Percentiles rank a stretch among this genome's conserved stretches.
Evolutionary conservation across 371 early-diverging fungal genomes (phyloP).

Genomic region (Basidiobolus meristosporus): DNA sequence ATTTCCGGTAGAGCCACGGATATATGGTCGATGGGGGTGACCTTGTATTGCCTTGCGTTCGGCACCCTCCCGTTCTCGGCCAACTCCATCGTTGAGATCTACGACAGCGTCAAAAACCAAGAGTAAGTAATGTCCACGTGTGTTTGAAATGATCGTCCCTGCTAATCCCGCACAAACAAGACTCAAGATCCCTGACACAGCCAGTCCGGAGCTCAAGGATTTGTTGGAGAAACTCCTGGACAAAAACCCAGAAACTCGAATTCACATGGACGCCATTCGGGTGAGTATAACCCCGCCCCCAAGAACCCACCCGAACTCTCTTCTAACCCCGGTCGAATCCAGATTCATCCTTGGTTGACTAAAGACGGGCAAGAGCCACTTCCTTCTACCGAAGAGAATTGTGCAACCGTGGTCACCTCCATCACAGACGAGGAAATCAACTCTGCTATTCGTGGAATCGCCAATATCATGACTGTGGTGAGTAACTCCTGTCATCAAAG

Average conservation of each 20-base stretch:
- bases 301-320: background rate
- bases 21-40: constrained; percentile 98
- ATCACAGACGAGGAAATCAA: constrained; percentile 73
- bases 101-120: constrained; percentile 41
- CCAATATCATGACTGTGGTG: constrained; percentile 11
- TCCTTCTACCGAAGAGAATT: constrained; percentile 56
- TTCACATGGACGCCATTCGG: constrained; percentile 54
- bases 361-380: constrained; percentile 38
- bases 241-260: constrained; percentile 59
- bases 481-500: no score
- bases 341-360: constrained; percentile 78
- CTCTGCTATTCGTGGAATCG: constrained; percentile 50
- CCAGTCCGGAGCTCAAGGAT: constrained; percentile 7
- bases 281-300: constrained; percentile 11
- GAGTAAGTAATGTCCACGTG: constrained; percentile 12
- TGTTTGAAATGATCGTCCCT: background rate
- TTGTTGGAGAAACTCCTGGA: constrained; percentile 54
- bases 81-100: constrained; percentile 42
- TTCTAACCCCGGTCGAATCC: constrained; percentile 1
- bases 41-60: constrained; percentile 77
- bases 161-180: background rate
- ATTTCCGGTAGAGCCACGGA: constrained; percentile 72
- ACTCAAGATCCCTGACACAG: background rate
- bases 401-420: constrained; percentile 34
- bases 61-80: constrained; percentile 84